Base-by-base conservation (phyloP, 768 basidiomycete species). In the Imleria badia region DNA sequence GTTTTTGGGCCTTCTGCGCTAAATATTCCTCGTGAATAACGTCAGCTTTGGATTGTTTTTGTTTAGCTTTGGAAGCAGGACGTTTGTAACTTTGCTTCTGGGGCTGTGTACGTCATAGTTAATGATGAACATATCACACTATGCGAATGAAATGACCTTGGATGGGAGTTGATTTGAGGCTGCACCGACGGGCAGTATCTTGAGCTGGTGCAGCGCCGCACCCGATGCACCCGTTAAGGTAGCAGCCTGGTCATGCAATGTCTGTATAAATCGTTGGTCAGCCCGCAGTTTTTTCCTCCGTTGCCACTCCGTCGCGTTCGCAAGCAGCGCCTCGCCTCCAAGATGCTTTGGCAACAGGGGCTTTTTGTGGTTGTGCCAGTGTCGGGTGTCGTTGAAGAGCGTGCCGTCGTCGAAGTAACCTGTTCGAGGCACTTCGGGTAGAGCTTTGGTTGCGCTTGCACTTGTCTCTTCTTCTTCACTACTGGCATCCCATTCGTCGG, bases 191-290 rank as follows among this genome's bases (percentile, higher is more conserved):
- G 76, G 59, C 1, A 75, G 71, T 53, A 89, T 87, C n/a, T 77
- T 72, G 31, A 83, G 76, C 48, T 77, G 78, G 60, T 81, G 73
- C 26, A 89, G 68, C 8, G 67, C 66, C 2, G 72, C 74, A 2
- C 87, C 87, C 0, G 75, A 75, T 6, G 85, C 85, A 0, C 87
- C 87, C 0, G 83, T 85, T 52, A 89, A 64, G 1, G 84, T 85
- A 36, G 78, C 79, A 11, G 87, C 86, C 41, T 83, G 81, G 48
- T 75, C 70, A 48, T 84, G 83, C 51, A 89, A 61, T 13, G 62
- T 71, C 31, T 75, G 69, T 81, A 86, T 86, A 63, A 80, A 82
- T 1, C 77, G 70, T 60, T 89, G 87, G n/a, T 81, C 75, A 15
- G 64, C 60, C 15, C 72, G 67, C 42, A 81, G 70, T 45, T 61